Conservation (phyloP, 192 early-diverging fungal genomes). For the Coemansia sp. region DNA sequence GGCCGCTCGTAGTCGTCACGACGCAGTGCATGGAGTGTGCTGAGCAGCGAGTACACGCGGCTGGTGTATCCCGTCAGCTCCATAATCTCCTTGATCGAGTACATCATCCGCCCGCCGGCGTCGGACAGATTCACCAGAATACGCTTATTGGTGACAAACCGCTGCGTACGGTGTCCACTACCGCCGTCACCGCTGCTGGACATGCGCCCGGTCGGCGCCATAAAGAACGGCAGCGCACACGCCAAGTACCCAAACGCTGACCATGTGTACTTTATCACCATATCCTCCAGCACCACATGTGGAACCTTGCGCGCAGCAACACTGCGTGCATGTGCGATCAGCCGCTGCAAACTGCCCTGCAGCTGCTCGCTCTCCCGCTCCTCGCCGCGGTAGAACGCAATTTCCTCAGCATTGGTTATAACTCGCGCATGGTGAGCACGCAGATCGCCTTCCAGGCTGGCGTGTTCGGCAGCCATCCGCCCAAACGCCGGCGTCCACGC, state of each 20-base stretch:
- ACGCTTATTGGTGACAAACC: conserved; percentile 90
- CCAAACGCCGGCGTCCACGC: conserved; percentile 93
- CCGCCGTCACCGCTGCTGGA: conserved; percentile 14
- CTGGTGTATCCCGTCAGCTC: conserved; percentile 88
- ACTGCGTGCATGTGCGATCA: conserved; percentile 80
- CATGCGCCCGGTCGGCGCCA: conserved; percentile 57
- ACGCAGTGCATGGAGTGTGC: conserved; percentile 78
- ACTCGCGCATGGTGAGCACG: conserved; percentile 91
- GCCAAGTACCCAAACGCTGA: conserved; percentile 83
- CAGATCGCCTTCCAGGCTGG: conserved; percentile 90
- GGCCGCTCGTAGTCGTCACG: conserved; percentile 56
- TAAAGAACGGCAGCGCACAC: conserved; percentile 86
- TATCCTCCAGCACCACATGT: conserved; percentile 94
- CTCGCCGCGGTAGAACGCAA: conserved; percentile 88
- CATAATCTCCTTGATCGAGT: conserved; percentile 89
- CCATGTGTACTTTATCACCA: conserved; percentile 97
- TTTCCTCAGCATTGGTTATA: conserved; percentile 95
- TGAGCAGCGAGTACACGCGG: conserved; percentile 82
- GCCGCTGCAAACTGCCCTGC: conserved; percentile 67
- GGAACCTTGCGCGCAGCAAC: conserved; percentile 81
- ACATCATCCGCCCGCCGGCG: conserved; percentile 96
- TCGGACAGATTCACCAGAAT: conserved; percentile 87
- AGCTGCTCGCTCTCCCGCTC: conserved; percentile 78
- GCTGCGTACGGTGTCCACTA: conserved; percentile 64
- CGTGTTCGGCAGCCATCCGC: conserved; percentile 88